phyloP scores from a whole-genome alignment of 164 flowering plant genomes.

The Nymphaea colorata region DNA sequence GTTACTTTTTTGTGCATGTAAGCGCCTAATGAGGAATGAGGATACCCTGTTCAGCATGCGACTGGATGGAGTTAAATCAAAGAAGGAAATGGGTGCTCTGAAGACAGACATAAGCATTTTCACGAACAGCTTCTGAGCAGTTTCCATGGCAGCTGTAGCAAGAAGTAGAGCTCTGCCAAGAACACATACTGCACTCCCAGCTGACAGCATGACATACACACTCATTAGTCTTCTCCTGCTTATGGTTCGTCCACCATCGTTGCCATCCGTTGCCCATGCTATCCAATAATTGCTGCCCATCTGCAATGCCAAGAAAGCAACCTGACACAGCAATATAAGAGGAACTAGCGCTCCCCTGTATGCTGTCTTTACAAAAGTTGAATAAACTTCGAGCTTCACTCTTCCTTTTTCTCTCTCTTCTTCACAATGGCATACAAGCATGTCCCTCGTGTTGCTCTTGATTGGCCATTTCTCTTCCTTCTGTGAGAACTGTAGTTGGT shows the following conservation, averaged over 20 bases:
- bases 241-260: slow-evolving; percentile 7
- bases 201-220: slow-evolving; percentile 46
- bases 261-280: slow-evolving; percentile 60
- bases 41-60: slow-evolving; percentile 45
- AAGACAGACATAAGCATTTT: slow-evolving; percentile 55
- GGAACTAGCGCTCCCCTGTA: slow-evolving; percentile 82
- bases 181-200: slow-evolving; percentile 66
- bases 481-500: slow-evolving; percentile 20
- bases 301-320: slow-evolving; percentile 65
- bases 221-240: slow-evolving; percentile 33
- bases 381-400: slow-evolving; percentile 63
- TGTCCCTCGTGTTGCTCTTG: slow-evolving; percentile 7
- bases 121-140: slow-evolving; percentile 55
- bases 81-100: slow-evolving; percentile 73
- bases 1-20: no score
- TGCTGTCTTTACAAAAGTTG: slow-evolving; percentile 52
- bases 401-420: slow-evolving; percentile 59
- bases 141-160: slow-evolving; percentile 54
- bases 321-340: slow-evolving; percentile 56
- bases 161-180: slow-evolving; percentile 69
- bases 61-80: slow-evolving; percentile 74
- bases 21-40: not conserved
- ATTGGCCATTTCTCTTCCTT: slow-evolving; percentile 25
- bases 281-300: slow-evolving; percentile 88
- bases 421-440: slow-evolving; percentile 16